phyloP scores from a whole-genome alignment of 1,139 yeast genomes.

The Lodderomyces orthopsilosis region DNA sequence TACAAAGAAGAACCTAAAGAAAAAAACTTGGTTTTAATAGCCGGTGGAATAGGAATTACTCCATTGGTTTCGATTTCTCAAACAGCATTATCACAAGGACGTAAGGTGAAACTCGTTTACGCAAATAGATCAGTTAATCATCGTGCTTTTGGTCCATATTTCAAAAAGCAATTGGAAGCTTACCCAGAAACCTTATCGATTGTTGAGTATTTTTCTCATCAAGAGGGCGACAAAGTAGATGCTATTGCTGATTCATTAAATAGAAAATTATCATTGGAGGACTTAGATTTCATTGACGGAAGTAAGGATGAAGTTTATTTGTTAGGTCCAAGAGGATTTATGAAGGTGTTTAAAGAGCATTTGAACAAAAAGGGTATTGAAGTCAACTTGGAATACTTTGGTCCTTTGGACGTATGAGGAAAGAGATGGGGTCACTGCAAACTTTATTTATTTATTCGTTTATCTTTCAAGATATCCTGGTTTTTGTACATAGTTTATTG shows the following conservation, averaged over 20 bases:
- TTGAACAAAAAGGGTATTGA: constrained; percentile 12
- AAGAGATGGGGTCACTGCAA: too few relatives aligned
- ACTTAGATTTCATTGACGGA: constrained; percentile 17
- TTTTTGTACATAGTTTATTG: too few relatives aligned
- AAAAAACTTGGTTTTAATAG: constrained; percentile 43
- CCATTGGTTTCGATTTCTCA: constrained; percentile 56
- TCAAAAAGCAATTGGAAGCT: constrained; percentile 17
- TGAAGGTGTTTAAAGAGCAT: constrained; percentile 25
- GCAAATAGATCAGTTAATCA: constrained; percentile 24
- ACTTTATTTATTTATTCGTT: too few relatives aligned
- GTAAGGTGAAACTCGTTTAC: constrained; percentile 27
- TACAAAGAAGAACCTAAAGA: constrained; percentile 19
- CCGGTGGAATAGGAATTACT: constrained; percentile 71
- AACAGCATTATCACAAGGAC: constrained; percentile 25
- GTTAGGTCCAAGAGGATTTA: constrained; percentile 36
- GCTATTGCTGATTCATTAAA: not conserved
- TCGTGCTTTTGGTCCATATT: constrained; percentile 29
- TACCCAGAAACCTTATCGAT: constrained; percentile 20
- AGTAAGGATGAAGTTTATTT: constrained; percentile 23
- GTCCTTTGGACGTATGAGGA: constrained; percentile 11
- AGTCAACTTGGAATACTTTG: constrained; percentile 16
- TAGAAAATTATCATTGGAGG: constrained; percentile 13
- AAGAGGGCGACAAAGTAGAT: constrained; percentile 10
- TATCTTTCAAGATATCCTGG: too few relatives aligned
- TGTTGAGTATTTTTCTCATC: constrained; percentile 20